These are phyloP conservation scores for Schizosaccharomyces japonicus DNA, from an alignment of 805 yeast species.

Conservation along the genomic window DNA sequence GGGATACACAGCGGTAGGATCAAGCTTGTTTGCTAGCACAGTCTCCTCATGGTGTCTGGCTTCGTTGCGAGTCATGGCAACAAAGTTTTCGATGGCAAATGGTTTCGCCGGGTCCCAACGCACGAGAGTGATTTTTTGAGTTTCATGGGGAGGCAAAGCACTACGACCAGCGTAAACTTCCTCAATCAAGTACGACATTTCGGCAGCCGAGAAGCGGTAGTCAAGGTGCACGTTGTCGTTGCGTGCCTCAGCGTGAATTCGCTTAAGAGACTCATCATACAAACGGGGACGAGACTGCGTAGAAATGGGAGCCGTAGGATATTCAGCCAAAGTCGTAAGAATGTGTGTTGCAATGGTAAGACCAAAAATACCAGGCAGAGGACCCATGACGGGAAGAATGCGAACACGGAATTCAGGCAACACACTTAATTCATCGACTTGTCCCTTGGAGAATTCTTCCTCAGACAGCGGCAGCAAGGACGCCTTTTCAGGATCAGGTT, in stretches of 20 bases:
- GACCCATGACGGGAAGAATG: constrained; percentile 83
- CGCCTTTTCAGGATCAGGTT: constrained; percentile 90
- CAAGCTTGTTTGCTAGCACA: constrained; percentile 35
- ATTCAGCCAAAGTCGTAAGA: constrained; percentile 57
- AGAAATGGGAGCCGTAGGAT: constrained; percentile 43
- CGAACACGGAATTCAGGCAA: constrained; percentile 77
- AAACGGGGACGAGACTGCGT: constrained; percentile 70
- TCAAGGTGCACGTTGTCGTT: constrained; percentile 49
- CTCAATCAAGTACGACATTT: constrained; percentile 62
- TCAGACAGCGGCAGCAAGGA: constrained; percentile 63
- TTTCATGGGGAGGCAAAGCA: constrained; percentile 34
- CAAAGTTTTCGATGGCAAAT: constrained; percentile 51
- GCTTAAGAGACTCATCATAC: constrained; percentile 52
- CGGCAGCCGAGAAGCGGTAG: constrained; percentile 38
- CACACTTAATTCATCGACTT: constrained; percentile 70
- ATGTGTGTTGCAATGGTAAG: constrained; percentile 68
- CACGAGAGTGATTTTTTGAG: constrained; percentile 52
- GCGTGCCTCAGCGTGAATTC: constrained; percentile 59
- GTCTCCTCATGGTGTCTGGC: constrained; percentile 55
- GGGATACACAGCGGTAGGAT: constrained; percentile 40
- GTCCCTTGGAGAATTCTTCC: constrained; percentile 54
- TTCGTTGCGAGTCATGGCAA: constrained; percentile 72
- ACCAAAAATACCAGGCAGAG: constrained; percentile 94
- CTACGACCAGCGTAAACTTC: constrained; percentile 87
- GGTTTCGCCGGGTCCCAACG: constrained; percentile 60